These are phyloP conservation scores for Neurospora africana DNA, from an alignment of 495 filamentous ascomycete genomes.

Conservation along the genomic window DNA sequence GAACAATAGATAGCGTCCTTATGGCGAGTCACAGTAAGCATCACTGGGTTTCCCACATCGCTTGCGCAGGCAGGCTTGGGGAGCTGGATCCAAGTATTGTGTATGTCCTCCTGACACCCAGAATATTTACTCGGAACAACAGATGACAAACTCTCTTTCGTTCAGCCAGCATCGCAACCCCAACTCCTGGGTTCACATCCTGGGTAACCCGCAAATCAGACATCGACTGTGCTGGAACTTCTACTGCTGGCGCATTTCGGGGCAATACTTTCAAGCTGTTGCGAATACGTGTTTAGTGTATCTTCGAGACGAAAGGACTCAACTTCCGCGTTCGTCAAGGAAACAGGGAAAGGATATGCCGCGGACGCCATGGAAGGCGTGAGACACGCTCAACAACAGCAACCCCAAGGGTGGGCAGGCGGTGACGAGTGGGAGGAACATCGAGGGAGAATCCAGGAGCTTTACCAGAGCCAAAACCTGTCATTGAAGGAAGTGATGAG, in stretches of 20 bases:
- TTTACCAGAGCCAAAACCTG: slow-evolving; percentile 25
- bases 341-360: background rate
- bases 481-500: slow-evolving; percentile 26
- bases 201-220: background rate
- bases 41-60: background rate
- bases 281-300: background rate
- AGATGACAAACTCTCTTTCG: background rate
- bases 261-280: background rate
- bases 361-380: background rate
- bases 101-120: background rate
- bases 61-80: background rate
- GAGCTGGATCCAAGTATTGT: background rate
- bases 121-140: background rate
- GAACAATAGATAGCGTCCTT: background rate
- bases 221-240: background rate
- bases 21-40: background rate
- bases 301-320: background rate
- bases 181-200: background rate
- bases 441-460: slow-evolving; percentile 17
- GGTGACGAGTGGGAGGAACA: slow-evolving; percentile 14
- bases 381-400: background rate
- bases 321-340: background rate
- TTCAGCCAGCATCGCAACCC: background rate
- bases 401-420: slow-evolving; percentile 8
- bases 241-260: background rate